Evolutionary conservation across 352 stramenopile species (phyloP), one percentile per base, ranked within the genome.

Genomic region (Globisporangium polare): DNA sequence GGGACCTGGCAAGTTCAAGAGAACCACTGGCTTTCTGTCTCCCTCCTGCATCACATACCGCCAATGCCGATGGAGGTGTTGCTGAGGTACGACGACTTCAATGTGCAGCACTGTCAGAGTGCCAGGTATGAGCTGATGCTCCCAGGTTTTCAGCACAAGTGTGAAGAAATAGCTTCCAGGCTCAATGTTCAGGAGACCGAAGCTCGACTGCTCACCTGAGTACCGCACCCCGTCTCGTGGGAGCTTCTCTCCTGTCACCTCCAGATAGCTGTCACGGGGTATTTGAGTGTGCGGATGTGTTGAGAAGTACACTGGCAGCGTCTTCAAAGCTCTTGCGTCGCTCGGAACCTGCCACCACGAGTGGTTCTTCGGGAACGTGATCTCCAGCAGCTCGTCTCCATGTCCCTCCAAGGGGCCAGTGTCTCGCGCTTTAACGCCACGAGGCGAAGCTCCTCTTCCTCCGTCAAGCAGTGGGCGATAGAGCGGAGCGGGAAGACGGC

Each of bases 141-240:
- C 59, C 27, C 37, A 60, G 20, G 59, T 49, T 7, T 63, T n/a
- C 0, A 89, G 60, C 56, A 69, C 35, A 41, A 86, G 61, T 22
- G 49, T 75, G 62, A 74, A 83, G 52, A 87, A 87, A 50, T 86
- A 71, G 18, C 60, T 80, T 0, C 77, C 77, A 0, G 76, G 69
- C 5, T 83, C 77, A 15, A 87, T 46, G 35, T 60, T 52, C 8
- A 26, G 8, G 13, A 62, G 7, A n/a, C 22, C 31, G n/a, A 62
- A 49, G 24, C 20, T 62, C 20, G 45, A 12, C 29, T 33, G 20
- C 75, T n/a, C 20, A 6, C 27, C 12, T 0, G 13, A n/a, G 49
- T 71, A 58, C 2, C 60, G 59, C 35, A 71, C 58, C 6, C 46
- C 68, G 18, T 61, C 58, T 15, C 27, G 6, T 2, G 54, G 31